Evolutionary conservation across 306 rosid species (phyloP), one percentile per base, ranked within the genome.

Genomic region (Corylus heterophylla): DNA sequence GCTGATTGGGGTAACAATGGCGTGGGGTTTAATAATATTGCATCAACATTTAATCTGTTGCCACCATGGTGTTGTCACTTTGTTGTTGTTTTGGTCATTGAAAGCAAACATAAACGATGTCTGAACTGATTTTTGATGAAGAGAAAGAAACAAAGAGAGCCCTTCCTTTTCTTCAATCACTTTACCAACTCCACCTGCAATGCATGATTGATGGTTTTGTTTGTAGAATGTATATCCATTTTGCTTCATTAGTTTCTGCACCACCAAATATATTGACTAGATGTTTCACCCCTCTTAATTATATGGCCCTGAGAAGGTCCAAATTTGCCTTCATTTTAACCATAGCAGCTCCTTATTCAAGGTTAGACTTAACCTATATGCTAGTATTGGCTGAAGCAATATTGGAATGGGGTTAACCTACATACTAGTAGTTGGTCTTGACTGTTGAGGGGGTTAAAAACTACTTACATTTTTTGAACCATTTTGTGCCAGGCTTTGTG

Each of bases 141-240:
- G 52, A 14, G 31, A 47, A 50, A 49, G 25, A 12, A 49, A 71
- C 12, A 48, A 55, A 52, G 37, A 64, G 78, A 78, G 75, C 62
- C 61, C 51, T 48, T 66, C 7, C 51, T 39, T 64, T 35, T 69
- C 51, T 78, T 83, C 75, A 54, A 75, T 79, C 75, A 74, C 82
- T 78, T 73, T 69, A 79, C 78, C 25, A 63, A 76, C 71, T 59
- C 73, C 71, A 78, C 73, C 80, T 5, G 55, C 76, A 62, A 51
- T 55, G 71, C 83, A 62, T 83, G 81, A 75, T 79, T 71, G 70
- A 71, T 79, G 81, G 29, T 74, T 62, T 78, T 35, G 47, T 25
- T 20, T 12, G 75, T 18, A 35, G 55, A 49, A 74, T 58, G 45
- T 39, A 3, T 31, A 72, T 56, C 75, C 64, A 37, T n/a, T 68